Percentiles rank a stretch among this genome's conserved stretches.
These are phyloP conservation scores for Hymenotorrendiella dingleyae DNA, from an alignment of 2,329 filamentous ascomycete genomes.

Conservation along the genomic window DNA sequence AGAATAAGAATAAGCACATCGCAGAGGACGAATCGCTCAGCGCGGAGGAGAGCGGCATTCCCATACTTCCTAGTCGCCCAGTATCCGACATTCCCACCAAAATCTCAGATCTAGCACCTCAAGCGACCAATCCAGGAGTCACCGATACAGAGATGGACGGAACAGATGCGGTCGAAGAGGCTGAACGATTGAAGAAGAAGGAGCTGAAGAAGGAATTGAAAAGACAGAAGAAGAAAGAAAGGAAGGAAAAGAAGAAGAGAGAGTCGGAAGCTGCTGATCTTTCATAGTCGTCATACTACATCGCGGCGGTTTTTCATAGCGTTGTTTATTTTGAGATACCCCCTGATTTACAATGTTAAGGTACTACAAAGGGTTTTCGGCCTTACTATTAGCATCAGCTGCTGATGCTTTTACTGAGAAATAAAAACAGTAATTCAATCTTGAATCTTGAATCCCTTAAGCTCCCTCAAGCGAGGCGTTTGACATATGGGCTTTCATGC, in stretches of 20 bases:
- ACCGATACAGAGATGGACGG: neutral
- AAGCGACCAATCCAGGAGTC: neutral
- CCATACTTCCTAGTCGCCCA: neutral
- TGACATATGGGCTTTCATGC: too few species aligned
- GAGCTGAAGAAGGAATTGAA: slow-evolving; percentile 7
- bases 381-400: too few species aligned
- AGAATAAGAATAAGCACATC: neutral
- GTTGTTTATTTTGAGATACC: too few species aligned
- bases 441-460: too few species aligned
- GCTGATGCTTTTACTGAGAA: too few species aligned
- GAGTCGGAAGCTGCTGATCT: slow-evolving; percentile 11
- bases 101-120: neutral
- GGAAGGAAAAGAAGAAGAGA: slow-evolving; percentile 18
- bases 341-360: too few species aligned
- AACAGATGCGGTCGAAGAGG: neutral
- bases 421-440: too few species aligned
- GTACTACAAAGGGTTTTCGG: too few species aligned
- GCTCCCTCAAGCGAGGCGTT: too few species aligned
- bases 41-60: neutral
- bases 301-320: too few species aligned
- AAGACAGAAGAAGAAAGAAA: slow-evolving; percentile 16
- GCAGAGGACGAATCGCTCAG: neutral
- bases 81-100: neutral
- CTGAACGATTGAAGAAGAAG: slow-evolving; percentile 5
- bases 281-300: too few species aligned